phyloP scores from a whole-genome alignment of 768 basidiomycete species.

The Russula olivacea region DNA sequence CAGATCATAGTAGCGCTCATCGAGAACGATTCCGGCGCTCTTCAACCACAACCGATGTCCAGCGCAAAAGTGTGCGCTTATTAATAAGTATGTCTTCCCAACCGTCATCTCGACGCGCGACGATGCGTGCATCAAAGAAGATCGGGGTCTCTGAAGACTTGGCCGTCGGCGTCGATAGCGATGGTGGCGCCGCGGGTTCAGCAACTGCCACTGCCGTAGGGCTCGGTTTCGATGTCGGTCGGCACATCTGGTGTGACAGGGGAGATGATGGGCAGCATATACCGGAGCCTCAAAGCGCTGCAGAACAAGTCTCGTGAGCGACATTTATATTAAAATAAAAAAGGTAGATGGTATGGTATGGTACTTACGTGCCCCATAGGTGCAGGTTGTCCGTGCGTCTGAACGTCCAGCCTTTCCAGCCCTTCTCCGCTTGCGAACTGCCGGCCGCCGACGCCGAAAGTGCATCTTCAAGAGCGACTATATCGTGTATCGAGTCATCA shows the following conservation, averaged over 20 bases:
- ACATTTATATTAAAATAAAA: too few relatives aligned
- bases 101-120: constrained; percentile 68
- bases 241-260: constrained; percentile 38
- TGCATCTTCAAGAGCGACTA: constrained; percentile 56
- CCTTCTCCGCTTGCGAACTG: constrained; percentile 34
- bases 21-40: constrained; percentile 43
- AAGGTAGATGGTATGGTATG: neutral
- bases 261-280: constrained; percentile 61
- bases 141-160: constrained; percentile 43
- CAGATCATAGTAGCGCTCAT: neutral
- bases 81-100: constrained; percentile 85
- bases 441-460: constrained; percentile 34
- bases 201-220: neutral
- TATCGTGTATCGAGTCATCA: constrained; percentile 71
- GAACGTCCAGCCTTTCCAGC: constrained; percentile 73
- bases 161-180: constrained; percentile 33
- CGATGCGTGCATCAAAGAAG: constrained; percentile 63
- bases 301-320: neutral
- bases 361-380: constrained; percentile 68
- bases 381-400: constrained; percentile 80
- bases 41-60: constrained; percentile 41
- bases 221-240: constrained; percentile 29
- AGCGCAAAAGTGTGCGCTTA: constrained; percentile 45
- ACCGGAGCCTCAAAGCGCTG: constrained; percentile 79
- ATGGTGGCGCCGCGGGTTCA: constrained; percentile 19